Evolutionary conservation across 2,329 filamentous ascomycete genomes (phyloP).

Genomic region (Ophiostoma australiae): DNA sequence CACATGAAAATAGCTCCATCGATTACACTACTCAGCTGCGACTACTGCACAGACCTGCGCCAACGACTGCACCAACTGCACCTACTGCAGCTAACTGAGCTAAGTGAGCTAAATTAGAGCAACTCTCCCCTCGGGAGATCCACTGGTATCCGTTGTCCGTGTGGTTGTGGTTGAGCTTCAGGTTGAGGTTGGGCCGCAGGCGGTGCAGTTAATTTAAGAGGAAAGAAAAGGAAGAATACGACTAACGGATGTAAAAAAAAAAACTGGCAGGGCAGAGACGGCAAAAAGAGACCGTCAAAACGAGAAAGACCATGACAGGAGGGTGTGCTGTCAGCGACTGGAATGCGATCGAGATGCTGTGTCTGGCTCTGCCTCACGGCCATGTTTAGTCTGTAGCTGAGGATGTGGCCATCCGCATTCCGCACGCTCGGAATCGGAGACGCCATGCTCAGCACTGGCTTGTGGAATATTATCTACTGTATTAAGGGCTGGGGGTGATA

Average conservation of each 20-base stretch:
- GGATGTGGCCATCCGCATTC: background rate
- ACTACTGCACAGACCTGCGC: background rate
- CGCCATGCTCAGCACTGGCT: slow-evolving; percentile 1
- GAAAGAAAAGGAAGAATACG: background rate
- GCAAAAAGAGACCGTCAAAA: too few species aligned
- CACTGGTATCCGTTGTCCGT: slow-evolving; percentile 10
- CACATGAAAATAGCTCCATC: background rate
- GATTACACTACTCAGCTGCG: background rate
- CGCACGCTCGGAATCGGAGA: background rate
- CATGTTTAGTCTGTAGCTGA: background rate
- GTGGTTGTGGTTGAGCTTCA: background rate
- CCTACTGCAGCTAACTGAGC: background rate
- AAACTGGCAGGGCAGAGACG: background rate
- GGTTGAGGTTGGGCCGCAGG: background rate
- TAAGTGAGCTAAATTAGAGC: background rate
- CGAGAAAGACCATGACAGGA: background rate
- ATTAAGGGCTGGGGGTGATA: too few species aligned
- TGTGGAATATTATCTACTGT: background rate
- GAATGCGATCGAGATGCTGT: background rate
- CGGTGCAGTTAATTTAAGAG: background rate
- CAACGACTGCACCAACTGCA: background rate
- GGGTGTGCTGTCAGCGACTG: background rate
- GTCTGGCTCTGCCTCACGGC: background rate
- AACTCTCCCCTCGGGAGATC: background rate
- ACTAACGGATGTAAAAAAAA: too few species aligned